A percentile compares a stretch with the other conserved stretches of the same genome.
Conservation (phyloP, 2,329 filamentous ascomycete genomes). For the Ophiostoma fasciatum region DNA sequence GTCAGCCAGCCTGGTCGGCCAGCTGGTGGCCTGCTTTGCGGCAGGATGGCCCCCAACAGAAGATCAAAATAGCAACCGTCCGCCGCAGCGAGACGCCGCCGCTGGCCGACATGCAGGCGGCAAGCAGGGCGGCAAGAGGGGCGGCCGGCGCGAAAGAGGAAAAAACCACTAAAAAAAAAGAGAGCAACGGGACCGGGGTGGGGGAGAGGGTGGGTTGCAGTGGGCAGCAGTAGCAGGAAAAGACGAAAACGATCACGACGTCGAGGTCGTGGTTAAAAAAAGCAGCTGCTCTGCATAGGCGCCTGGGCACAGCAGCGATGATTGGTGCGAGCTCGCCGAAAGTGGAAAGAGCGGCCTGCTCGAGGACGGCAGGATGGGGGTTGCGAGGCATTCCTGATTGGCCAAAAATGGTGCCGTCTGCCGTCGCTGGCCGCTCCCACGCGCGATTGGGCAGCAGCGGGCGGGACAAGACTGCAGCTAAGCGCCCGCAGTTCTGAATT, state of each 20-base stretch:
- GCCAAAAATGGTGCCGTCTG: constrained; percentile 14
- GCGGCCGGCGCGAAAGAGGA: background rate
- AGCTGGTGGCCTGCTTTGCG: no score
- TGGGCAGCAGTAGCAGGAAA: background rate
- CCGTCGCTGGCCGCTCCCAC: no score
- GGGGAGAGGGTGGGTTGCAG: constrained; percentile 1
- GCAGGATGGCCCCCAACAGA: no score
- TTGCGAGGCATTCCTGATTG: constrained; percentile 14
- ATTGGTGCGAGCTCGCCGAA: constrained; percentile 2
- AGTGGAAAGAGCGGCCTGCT: background rate
- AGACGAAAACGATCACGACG: background rate
- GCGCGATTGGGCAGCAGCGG: constrained; percentile 15
- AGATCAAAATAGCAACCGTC: no score
- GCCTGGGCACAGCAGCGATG: background rate
- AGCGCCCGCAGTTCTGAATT: constrained; percentile 7
- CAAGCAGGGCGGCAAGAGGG: background rate
- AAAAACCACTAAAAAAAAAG: background rate
- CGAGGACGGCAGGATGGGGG: background rate
- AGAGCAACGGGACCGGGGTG: background rate
- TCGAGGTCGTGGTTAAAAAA: background rate
- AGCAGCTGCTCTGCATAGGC: constrained; percentile 1
- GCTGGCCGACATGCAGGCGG: constrained; percentile 1
- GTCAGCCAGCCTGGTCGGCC: no score
- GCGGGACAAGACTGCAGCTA: constrained; percentile 1
- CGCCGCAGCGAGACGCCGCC: constrained; percentile 1